Percentiles rank a stretch among this genome's conserved stretches.
Conservation (phyloP, 495 filamentous ascomycete species). For the Daldinia vernicosa region DNA sequence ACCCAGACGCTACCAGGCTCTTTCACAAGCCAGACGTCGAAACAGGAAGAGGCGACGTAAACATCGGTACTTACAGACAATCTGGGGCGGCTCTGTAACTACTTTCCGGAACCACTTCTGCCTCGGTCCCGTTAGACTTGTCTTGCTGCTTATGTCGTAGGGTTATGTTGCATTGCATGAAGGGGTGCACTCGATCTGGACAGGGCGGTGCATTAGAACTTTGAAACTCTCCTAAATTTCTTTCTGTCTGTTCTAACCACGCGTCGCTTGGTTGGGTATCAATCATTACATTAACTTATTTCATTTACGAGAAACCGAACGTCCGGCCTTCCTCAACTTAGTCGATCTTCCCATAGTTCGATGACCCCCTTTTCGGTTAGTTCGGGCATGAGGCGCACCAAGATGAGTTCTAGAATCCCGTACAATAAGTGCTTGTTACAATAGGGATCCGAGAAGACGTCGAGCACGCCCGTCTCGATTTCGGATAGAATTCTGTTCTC, state of each 20-base stretch:
- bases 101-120: conserved; percentile 35
- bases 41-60: conserved; percentile 6
- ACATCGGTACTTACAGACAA: conserved; percentile 16
- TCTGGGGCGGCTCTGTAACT: conserved; percentile 32
- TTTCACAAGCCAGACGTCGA: conserved; percentile 20
- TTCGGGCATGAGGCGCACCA: conserved; percentile 85
- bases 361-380: conserved; percentile 74
- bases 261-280: conserved; percentile 38
- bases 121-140: conserved; percentile 27
- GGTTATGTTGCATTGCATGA: conserved; percentile 41
- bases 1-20: conserved; percentile 9
- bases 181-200: conserved; percentile 35
- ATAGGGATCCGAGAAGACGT: conserved; percentile 81
- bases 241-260: conserved; percentile 21
- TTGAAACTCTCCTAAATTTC: conserved; percentile 39
- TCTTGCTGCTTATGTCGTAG: conserved; percentile 34
- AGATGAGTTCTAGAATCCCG: conserved; percentile 75
- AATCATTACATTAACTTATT: conserved; percentile 43
- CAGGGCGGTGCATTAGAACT: conserved; percentile 37
- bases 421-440: conserved; percentile 91
- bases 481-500: conserved; percentile 52
- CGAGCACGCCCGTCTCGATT: conserved; percentile 67
- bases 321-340: conserved; percentile 54
- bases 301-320: conserved; percentile 38
- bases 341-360: conserved; percentile 77